These are phyloP conservation scores for Draba incana DNA, from an alignment of 345 rosid genomes.

Conservation along the genomic window DNA sequence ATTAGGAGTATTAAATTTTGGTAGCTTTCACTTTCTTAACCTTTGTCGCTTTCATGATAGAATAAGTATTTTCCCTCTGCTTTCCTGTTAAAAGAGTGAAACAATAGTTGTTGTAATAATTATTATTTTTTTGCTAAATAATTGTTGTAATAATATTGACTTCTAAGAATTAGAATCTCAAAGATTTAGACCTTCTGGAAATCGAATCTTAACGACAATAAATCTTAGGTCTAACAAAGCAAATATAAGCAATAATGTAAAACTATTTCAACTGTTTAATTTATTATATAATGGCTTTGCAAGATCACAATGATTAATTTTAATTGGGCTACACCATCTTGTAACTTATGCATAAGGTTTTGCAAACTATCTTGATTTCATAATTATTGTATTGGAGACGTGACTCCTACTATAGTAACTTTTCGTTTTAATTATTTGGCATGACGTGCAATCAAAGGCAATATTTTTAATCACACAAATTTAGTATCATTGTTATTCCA, in stretches of 20 bases:
- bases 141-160: background rate
- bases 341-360: background rate
- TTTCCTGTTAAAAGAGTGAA: background rate
- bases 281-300: background rate
- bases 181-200: background rate
- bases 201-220: background rate
- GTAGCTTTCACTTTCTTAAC: slow-evolving; percentile 7
- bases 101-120: background rate
- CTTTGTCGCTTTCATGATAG: slow-evolving; percentile 10
- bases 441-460: slow-evolving; percentile 30
- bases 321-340: background rate
- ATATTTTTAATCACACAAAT: slow-evolving; percentile 19
- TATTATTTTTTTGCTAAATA: too few species aligned
- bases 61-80: background rate
- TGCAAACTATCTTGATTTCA: background rate
- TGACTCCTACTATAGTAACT: slow-evolving; percentile 30
- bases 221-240: too few species aligned
- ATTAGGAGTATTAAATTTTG: background rate
- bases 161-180: background rate
- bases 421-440: slow-evolving; percentile 25
- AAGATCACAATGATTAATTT: background rate
- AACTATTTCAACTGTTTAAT: background rate
- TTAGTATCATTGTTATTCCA: slow-evolving; percentile 7
- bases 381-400: slow-evolving; percentile 34
- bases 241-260: too few species aligned